Conservation (phyloP, 148 eudicot species). For the Vaccinium corymbosum region DNA sequence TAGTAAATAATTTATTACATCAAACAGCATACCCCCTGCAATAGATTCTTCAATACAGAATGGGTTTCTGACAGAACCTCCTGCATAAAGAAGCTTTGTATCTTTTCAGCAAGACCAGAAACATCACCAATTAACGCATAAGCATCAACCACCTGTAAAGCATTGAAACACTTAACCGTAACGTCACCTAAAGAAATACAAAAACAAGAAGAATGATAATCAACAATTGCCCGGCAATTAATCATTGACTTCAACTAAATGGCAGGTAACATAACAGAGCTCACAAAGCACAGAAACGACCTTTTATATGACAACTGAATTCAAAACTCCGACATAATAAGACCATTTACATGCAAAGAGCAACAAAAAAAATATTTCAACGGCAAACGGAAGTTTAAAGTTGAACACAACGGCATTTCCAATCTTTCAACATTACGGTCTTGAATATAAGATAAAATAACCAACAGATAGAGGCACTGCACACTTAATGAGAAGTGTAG, state of each 20-base stretch:
- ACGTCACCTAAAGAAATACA: neutral
- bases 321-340: neutral
- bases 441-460: neutral
- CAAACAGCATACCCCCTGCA: constrained; percentile 58
- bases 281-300: neutral
- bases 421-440: neutral
- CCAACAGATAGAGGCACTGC: neutral
- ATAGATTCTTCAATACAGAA: constrained; percentile 55
- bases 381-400: neutral
- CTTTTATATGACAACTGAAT: neutral
- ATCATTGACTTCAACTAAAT: neutral
- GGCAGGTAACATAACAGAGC: neutral
- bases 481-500: constrained; percentile 3
- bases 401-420: neutral
- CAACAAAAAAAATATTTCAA: neutral
- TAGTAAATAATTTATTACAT: neutral
- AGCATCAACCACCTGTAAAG: constrained; percentile 84
- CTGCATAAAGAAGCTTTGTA: constrained; percentile 98
- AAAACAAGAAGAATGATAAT: neutral
- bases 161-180: neutral
- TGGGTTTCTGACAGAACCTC: constrained; percentile 94
- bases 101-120: constrained; percentile 89
- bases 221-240: neutral
- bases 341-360: neutral
- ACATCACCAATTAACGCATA: constrained; percentile 95